Evolutionary conservation across 2,329 filamentous ascomycete genomes (phyloP).

Genomic region (Lachnellula cervina): DNA sequence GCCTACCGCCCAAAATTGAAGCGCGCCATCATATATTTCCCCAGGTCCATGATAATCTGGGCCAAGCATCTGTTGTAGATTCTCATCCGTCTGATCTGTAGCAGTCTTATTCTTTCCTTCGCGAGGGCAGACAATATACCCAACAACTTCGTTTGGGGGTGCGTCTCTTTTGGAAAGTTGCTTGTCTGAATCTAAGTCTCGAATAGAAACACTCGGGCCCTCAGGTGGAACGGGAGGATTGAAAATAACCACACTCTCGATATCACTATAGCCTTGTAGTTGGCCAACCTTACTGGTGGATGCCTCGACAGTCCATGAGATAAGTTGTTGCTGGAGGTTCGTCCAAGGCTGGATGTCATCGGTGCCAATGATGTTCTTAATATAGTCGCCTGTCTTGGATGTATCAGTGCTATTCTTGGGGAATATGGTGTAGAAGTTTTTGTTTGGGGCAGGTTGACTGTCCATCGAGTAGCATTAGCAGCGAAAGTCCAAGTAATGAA

Average conservation of each 20-base stretch:
- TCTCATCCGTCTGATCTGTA: background rate
- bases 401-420: slow-evolving; percentile 1
- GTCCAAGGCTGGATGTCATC: background rate
- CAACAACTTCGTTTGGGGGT: background rate
- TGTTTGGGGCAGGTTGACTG: background rate
- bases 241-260: background rate
- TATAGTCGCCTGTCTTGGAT: background rate
- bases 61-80: background rate
- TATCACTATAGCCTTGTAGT: background rate
- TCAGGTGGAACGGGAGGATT: background rate
- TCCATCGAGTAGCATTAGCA: slow-evolving; percentile 1
- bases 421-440: slow-evolving; percentile 1
- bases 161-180: background rate
- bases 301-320: slow-evolving; percentile 2
- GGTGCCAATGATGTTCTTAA: background rate
- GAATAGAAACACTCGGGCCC: background rate
- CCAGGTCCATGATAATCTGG: background rate
- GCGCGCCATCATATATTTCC: background rate
- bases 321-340: background rate
- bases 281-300: background rate
- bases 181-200: background rate
- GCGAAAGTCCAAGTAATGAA: background rate
- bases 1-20: background rate
- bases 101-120: background rate
- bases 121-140: background rate